Evolutionary conservation across 805 yeast species (phyloP).

Genomic region (Kazachstania bromeliacearum): DNA sequence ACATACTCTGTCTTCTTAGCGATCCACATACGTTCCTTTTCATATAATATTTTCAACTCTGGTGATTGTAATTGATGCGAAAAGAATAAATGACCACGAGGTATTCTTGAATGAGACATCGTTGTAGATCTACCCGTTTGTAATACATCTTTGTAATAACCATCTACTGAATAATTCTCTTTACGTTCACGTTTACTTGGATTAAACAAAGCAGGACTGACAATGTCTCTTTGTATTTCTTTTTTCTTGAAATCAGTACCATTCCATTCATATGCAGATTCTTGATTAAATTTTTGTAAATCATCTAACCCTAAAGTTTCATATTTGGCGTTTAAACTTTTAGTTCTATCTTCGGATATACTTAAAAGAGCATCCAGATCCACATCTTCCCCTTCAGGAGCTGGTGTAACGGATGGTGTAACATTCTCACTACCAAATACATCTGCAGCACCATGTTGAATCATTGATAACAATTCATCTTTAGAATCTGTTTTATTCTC

Average conservation of each 20-base stretch:
- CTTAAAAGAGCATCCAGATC: slow-evolving; percentile 53
- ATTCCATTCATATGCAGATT: slow-evolving; percentile 79
- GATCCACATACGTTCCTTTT: slow-evolving; percentile 69
- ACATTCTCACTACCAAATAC: slow-evolving; percentile 32
- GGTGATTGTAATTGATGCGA: slow-evolving; percentile 89
- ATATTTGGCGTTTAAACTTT: slow-evolving; percentile 52
- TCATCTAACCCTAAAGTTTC: slow-evolving; percentile 65
- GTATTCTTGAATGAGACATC: slow-evolving; percentile 64
- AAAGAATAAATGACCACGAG: slow-evolving; percentile 70
- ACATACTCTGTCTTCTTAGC: slow-evolving; percentile 61
- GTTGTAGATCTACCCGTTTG: slow-evolving; percentile 51
- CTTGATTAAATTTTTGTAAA: slow-evolving; percentile 63
- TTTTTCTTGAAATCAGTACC: slow-evolving; percentile 74
- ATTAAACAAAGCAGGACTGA: slow-evolving; percentile 64
- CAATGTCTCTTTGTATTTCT: slow-evolving; percentile 37
- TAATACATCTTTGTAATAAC: slow-evolving; percentile 73
- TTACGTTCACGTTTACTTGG: slow-evolving; percentile 80
- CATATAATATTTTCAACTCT: slow-evolving; percentile 65
- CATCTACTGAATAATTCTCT: slow-evolving; percentile 79
- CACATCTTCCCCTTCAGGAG: slow-evolving; percentile 28
- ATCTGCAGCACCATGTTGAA: slow-evolving; percentile 72
- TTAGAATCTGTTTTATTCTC: slow-evolving; percentile 37
- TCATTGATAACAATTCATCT: slow-evolving; percentile 71
- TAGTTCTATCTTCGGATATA: slow-evolving; percentile 55
- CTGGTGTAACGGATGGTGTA: slow-evolving; percentile 17